Percentiles rank a stretch among this genome's conserved stretches.
Evolutionary conservation across 139 green algal genomes (phyloP).

Genomic region (Chlamydomonas sp.): DNA sequence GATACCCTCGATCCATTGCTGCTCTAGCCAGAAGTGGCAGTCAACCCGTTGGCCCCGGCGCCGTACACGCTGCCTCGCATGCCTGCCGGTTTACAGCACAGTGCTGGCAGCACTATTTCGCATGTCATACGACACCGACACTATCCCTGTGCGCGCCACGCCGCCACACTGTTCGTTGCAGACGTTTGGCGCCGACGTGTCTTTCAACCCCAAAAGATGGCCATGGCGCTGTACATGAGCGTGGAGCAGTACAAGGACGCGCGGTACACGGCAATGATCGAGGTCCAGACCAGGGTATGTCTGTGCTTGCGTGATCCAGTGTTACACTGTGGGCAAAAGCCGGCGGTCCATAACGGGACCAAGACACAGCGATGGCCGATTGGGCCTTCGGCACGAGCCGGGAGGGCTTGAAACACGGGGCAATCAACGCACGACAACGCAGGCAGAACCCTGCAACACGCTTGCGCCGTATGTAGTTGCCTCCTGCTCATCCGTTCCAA

Average conservation of each 20-base stretch:
- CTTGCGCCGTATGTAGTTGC: not conserved
- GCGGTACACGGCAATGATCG: not conserved
- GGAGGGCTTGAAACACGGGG: not conserved
- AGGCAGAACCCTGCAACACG: not conserved
- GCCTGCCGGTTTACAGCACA: no score
- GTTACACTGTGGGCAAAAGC: not conserved
- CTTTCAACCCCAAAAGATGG: not conserved
- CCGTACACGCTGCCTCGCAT: no score
- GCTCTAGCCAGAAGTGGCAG: no score
- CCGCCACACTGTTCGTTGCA: not conserved
- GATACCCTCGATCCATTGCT: no score
- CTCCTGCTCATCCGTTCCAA: not conserved
- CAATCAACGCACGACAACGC: not conserved
- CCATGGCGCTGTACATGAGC: not conserved
- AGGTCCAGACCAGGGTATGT: not conserved
- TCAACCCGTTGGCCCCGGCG: no score
- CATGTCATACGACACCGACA: no score
- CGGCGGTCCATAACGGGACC: not conserved
- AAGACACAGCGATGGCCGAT: not conserved
- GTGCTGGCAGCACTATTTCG: no score
- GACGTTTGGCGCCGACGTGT: not conserved
- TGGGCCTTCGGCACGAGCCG: not conserved
- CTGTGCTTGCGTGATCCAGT: not conserved
- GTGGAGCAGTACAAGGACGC: slow-evolving; percentile 20
- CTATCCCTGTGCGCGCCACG: no score